A percentile compares a stretch with the other conserved stretches of the same genome.
Evolutionary conservation across 2,329 filamentous ascomycete genomes (phyloP).

Genomic region (Coniosporium tulheliwenetii): DNA sequence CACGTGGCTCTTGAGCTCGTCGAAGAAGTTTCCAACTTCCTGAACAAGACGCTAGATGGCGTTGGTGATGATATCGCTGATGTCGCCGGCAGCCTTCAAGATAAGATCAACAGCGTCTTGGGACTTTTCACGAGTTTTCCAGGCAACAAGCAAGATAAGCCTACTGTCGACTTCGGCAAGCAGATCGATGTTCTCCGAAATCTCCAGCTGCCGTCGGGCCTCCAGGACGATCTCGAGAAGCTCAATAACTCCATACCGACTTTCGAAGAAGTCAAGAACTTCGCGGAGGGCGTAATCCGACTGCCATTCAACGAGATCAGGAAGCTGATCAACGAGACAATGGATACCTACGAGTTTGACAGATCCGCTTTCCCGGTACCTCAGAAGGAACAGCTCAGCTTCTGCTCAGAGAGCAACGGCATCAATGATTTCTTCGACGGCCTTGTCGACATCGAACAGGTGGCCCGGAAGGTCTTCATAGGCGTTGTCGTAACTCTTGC

Average conservation of each 20-base stretch:
- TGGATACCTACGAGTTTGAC: conserved; percentile 65
- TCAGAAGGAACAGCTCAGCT: conserved; percentile 63
- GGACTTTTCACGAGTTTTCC: conserved; percentile 24
- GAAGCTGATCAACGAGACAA: conserved; percentile 51
- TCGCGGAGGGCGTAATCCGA: conserved; percentile 59
- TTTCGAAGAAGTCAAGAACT: conserved; percentile 70
- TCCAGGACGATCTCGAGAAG: conserved; percentile 53
- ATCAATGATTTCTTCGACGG: conserved; percentile 73
- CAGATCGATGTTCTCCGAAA: conserved; percentile 51
- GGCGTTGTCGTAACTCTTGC: conserved; percentile 59
- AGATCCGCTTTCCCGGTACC: conserved; percentile 66
- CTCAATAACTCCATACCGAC: conserved; percentile 69
- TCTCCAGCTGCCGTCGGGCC: conserved; percentile 51
- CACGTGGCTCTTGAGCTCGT: conserved; percentile 50
- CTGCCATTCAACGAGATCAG: conserved; percentile 73
- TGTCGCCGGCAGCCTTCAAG: conserved; percentile 21
- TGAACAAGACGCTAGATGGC: conserved; percentile 42
- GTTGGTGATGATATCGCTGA: conserved; percentile 42
- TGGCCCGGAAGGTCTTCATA: conserved; percentile 60
- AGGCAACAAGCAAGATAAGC: conserved; percentile 18
- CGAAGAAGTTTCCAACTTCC: conserved; percentile 41
- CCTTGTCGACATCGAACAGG: conserved; percentile 49
- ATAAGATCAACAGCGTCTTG: conserved; percentile 39
- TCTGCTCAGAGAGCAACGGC: conserved; percentile 74
- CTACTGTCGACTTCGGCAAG: conserved; percentile 47